phyloP scores from a whole-genome alignment of 2,329 filamentous ascomycete genomes.

The Verticillium isaacii region DNA sequence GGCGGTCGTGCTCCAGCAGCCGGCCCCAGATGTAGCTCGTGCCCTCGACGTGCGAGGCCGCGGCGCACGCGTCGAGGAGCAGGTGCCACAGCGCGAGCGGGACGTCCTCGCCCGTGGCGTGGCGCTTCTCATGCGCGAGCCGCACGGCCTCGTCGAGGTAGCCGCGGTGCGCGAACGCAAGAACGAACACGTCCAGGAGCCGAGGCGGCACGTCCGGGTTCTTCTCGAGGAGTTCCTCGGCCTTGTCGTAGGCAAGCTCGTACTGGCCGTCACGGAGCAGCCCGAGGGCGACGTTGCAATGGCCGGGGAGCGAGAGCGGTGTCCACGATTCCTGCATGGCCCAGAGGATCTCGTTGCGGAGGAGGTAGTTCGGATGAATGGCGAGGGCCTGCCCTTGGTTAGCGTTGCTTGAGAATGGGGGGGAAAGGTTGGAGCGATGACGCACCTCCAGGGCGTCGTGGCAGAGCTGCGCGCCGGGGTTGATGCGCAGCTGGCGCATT shows the following conservation, averaged over 20 bases:
- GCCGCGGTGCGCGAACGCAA: constrained; percentile 63
- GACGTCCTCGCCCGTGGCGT: constrained; percentile 24
- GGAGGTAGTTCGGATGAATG: constrained; percentile 79
- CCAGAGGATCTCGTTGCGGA: constrained; percentile 65
- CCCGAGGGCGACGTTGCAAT: constrained; percentile 65
- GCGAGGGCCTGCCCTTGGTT: constrained; percentile 54
- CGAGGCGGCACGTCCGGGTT: constrained; percentile 55
- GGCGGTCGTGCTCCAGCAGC: constrained; percentile 38
- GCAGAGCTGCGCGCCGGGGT: constrained; percentile 59
- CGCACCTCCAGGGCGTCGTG: constrained; percentile 65
- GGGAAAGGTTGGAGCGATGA: neutral
- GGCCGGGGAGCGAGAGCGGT: constrained; percentile 55
- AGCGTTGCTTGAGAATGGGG: neutral
- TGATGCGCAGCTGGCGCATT: constrained; percentile 59
- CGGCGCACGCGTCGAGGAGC: constrained; percentile 71
- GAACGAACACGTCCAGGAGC: constrained; percentile 75
- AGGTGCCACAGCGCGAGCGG: constrained; percentile 57
- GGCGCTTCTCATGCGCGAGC: constrained; percentile 56
- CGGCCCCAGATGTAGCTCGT: constrained; percentile 66
- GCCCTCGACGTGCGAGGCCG: constrained; percentile 56
- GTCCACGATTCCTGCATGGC: constrained; percentile 73
- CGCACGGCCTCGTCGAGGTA: constrained; percentile 75
- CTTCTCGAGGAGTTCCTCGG: constrained; percentile 61
- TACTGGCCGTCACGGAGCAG: constrained; percentile 77
- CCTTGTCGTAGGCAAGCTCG: constrained; percentile 69